Evolutionary conservation across 2,329 filamentous ascomycete species (phyloP), one percentile per base, ranked within the genome.

Genomic region (Westerdykella sp.): DNA sequence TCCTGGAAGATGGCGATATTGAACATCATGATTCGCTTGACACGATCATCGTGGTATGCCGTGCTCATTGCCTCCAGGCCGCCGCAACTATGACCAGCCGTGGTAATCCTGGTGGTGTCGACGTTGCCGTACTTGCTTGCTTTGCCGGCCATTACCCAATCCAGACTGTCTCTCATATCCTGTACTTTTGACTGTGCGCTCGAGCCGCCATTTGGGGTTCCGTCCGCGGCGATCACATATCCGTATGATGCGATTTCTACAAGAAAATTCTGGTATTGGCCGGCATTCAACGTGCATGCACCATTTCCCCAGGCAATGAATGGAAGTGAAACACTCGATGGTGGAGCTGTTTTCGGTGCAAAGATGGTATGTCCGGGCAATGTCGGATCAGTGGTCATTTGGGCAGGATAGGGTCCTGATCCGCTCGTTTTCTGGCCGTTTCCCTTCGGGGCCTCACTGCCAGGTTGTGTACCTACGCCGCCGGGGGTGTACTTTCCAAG

Each of bases 301-400:
- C 51, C 50, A 15, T 53, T 54, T 6, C 51, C 53, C 51, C 53
- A 53, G 11, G 54, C 51, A 34, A 56, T 51, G 23, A 51, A 52
- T 9, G 53, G 51, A 23, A 56, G 16, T n/a, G 39, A 50, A 3
- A 51, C 34, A 21, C 53, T 51, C 9, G 46, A 47, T 12, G 43
- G 28, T 15, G 51, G 49, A n/a, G 46, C 44, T 9, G 30, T 42
- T 36, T 48, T 54, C 2, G 47, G 50, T 21, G 48, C 51, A 28
- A 54, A 49, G 30, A 54, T 50, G 30, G 49, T 55, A 37, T 56
- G 51, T 13, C 46, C 36, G 5, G 47, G 43, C 13, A 53, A 43
- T 3, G 45, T 46, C n/a, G 48, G 40, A 28, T 54, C 55, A 18
- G 46, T 56, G 11, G 37, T 36, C 48, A 52, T 53, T 13, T 41